A percentile compares a stretch with the other conserved stretches of the same genome.
Conservation (phyloP, 164 flowering plant genomes). For the Piper longum region DNA sequence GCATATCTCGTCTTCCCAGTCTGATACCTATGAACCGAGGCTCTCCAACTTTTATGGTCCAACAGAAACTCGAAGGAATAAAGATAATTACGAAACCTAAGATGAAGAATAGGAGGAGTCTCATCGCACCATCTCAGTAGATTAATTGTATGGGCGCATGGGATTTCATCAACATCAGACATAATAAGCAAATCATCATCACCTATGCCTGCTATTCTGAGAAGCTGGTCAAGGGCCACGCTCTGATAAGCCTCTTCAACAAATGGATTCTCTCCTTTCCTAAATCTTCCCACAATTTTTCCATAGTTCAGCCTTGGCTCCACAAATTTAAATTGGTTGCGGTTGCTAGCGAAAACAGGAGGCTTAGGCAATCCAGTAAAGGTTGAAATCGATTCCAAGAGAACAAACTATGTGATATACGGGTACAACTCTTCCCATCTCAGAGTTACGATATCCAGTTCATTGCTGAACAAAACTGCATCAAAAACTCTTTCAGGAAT, state of each 20-base stretch:
- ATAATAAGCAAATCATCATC: constrained; percentile 85
- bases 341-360: constrained; percentile 32
- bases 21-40: constrained; percentile 62
- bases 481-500: constrained; percentile 75
- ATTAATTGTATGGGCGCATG: constrained; percentile 71
- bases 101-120: constrained; percentile 66
- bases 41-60: constrained; percentile 77
- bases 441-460: constrained; percentile 58
- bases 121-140: constrained; percentile 90
- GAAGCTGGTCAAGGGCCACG: constrained; percentile 75
- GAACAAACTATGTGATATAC: constrained; percentile 65
- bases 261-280: constrained; percentile 75
- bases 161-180: constrained; percentile 96
- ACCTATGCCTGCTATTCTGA: constrained; percentile 63
- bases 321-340: constrained; percentile 46
- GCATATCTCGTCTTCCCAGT: constrained; percentile 71
- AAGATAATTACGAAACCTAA: constrained; percentile 56
- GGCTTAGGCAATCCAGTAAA: constrained; percentile 69
- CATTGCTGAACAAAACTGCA: constrained; percentile 81
- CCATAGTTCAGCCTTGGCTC: constrained; percentile 69
- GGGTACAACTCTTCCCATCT: constrained; percentile 85
- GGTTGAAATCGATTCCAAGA: constrained; percentile 85
- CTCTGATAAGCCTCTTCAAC: constrained; percentile 90
- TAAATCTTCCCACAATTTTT: constrained; percentile 59
- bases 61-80: constrained; percentile 74